Conservation (phyloP, 495 filamentous ascomycete species). For the Aspergillus ostianus region DNA sequence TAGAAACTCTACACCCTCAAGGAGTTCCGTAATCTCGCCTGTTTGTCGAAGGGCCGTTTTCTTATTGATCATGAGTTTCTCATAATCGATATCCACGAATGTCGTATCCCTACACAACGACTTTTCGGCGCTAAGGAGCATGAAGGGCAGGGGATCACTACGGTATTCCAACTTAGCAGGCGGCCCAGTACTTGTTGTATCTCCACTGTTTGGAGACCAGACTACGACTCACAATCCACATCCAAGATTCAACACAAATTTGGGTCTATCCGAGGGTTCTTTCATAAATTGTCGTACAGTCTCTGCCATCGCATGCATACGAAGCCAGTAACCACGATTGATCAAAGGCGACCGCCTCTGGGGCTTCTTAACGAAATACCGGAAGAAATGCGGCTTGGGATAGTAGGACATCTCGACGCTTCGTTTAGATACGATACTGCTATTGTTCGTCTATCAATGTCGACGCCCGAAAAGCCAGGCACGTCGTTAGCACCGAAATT, state of each 20-base stretch:
- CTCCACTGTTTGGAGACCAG: not conserved
- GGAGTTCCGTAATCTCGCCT: conserved; percentile 50
- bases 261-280: conserved; percentile 55
- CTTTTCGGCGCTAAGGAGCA: conserved; percentile 65
- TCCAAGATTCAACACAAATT: conserved; percentile 81
- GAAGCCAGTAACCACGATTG: conserved; percentile 84
- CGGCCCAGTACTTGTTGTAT: conserved; percentile 9
- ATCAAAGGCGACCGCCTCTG: conserved; percentile 78
- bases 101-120: conserved; percentile 51
- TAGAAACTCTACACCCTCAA: conserved; percentile 49
- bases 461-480: not conserved
- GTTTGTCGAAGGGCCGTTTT: conserved; percentile 60
- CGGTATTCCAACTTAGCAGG: conserved; percentile 28
- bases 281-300: conserved; percentile 69
- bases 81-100: conserved; percentile 89
- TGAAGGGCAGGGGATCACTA: conserved; percentile 90
- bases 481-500: not conserved
- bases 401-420: conserved; percentile 85
- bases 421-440: conserved; percentile 85
- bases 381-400: conserved; percentile 75
- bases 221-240: conserved; percentile 78
- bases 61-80: conserved; percentile 75
- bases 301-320: conserved; percentile 76
- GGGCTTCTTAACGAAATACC: conserved; percentile 81
- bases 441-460: conserved; percentile 72